phyloP scores from a whole-genome alignment of 305 asterid species.

The Fraxinus paxiana region DNA sequence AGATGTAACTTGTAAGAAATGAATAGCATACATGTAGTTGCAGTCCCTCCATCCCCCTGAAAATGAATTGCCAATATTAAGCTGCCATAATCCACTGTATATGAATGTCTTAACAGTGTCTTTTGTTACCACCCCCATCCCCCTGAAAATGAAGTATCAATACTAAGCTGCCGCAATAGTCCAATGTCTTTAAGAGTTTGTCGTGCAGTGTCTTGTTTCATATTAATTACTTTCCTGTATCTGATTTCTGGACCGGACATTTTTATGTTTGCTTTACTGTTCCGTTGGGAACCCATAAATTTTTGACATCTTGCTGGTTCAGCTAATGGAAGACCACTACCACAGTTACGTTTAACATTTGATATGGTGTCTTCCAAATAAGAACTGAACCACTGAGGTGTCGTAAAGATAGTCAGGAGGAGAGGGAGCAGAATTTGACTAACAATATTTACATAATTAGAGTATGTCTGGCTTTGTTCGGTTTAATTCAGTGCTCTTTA shows the following conservation, averaged over 20 bases:
- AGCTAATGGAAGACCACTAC: neutral
- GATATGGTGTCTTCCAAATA: neutral
- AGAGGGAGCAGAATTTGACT: neutral
- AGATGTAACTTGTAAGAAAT: conserved; percentile 21
- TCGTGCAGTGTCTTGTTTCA: neutral
- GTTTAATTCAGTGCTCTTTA: neutral
- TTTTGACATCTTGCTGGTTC: neutral
- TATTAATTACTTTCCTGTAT: neutral
- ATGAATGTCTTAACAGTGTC: neutral
- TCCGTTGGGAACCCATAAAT: neutral
- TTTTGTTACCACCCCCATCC: neutral
- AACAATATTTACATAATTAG: neutral
- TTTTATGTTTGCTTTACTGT: neutral
- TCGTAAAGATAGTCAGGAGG: neutral
- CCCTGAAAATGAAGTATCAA: neutral
- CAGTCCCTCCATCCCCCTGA: neutral
- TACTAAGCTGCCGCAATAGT: neutral
- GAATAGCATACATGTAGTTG: neutral
- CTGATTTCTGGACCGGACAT: neutral
- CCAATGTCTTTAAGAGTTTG: neutral
- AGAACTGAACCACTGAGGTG: neutral
- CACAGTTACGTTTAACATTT: neutral
- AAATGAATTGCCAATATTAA: neutral
- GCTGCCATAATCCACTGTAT: neutral
- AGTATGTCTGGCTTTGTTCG: neutral